A percentile compares a stretch with the other conserved stretches of the same genome.
These are phyloP conservation scores for Hemileia vastatrix DNA, from an alignment of 1,284 basidiomycete species.

Conservation along the genomic window DNA sequence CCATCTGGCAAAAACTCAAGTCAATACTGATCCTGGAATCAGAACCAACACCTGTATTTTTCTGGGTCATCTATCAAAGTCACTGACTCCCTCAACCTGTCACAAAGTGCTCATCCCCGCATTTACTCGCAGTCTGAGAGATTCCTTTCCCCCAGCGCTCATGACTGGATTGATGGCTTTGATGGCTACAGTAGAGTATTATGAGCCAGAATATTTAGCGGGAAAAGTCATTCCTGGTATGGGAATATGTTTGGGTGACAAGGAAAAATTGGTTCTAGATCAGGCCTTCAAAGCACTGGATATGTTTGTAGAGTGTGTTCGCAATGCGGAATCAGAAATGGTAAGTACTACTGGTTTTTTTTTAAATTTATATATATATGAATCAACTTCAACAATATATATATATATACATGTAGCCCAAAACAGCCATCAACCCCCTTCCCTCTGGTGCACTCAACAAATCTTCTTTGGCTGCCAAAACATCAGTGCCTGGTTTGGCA, in stretches of 20 bases:
- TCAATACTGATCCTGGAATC: slow-evolving; percentile 86
- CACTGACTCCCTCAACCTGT: slow-evolving; percentile 74
- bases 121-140: slow-evolving; percentile 79
- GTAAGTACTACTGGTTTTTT: too few species aligned
- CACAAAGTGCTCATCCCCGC: slow-evolving; percentile 92
- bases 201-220: slow-evolving; percentile 74
- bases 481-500: slow-evolving; percentile 53
- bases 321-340: too few species aligned
- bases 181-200: slow-evolving; percentile 89
- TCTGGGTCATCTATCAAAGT: slow-evolving; percentile 80
- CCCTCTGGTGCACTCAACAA: neutral
- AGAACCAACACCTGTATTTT: slow-evolving; percentile 96
- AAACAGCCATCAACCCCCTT: slow-evolving; percentile 2
- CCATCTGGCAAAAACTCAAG: slow-evolving; percentile 82
- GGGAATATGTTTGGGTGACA: slow-evolving; percentile 67
- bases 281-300: slow-evolving; percentile 92
- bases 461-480: slow-evolving; percentile 12
- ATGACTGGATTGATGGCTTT: slow-evolving; percentile 91
- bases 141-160: slow-evolving; percentile 81
- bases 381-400: too few species aligned
- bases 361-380: too few species aligned
- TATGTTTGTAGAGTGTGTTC: too few species aligned
- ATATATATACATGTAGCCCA: slow-evolving; percentile 15
- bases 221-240: slow-evolving; percentile 76
- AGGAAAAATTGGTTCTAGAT: slow-evolving; percentile 88